Conservation (phyloP, 306 rosid species). For the Datisca glomerata region DNA sequence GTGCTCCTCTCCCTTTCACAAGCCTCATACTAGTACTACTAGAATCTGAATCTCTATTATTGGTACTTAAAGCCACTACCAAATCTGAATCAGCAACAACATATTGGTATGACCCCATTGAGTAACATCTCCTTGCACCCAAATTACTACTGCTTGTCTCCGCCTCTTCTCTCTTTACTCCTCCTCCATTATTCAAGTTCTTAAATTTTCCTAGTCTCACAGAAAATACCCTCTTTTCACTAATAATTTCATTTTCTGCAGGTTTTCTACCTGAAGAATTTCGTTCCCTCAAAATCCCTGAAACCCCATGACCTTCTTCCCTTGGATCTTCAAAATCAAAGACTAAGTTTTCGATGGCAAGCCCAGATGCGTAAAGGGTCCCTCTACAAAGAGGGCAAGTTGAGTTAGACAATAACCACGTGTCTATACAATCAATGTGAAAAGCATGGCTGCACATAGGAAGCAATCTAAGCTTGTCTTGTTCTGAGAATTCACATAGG, state of each 20-base stretch:
- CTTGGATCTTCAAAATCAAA: slow-evolving; percentile 36
- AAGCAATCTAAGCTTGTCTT: slow-evolving; percentile 68
- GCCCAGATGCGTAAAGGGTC: slow-evolving; percentile 39
- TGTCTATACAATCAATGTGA: slow-evolving; percentile 75
- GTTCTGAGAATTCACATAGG: slow-evolving; percentile 69
- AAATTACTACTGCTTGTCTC: slow-evolving; percentile 54
- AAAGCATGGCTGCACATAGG: slow-evolving; percentile 91
- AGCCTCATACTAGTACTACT: slow-evolving; percentile 38
- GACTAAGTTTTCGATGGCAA: slow-evolving; percentile 48
- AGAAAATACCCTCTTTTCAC: slow-evolving; percentile 62
- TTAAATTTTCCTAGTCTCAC: slow-evolving; percentile 79
- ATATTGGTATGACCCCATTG: slow-evolving; percentile 91
- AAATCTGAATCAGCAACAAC: slow-evolving; percentile 78
- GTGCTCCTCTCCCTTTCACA: slow-evolving; percentile 40
- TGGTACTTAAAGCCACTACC: slow-evolving; percentile 49
- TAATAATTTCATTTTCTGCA: slow-evolving; percentile 39
- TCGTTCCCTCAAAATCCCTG: slow-evolving; percentile 24
- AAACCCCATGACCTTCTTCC: slow-evolving; percentile 35
- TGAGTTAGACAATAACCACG: slow-evolving; percentile 83
- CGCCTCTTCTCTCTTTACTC: slow-evolving; percentile 24
- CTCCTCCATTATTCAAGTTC: slow-evolving; percentile 39
- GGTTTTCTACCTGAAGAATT: slow-evolving; percentile 26
- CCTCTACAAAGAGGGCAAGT: slow-evolving; percentile 97
- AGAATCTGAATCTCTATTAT: slow-evolving; percentile 23
- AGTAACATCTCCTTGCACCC: slow-evolving; percentile 82